Evolutionary conservation across 139 green algal species (phyloP).

Genomic region (Limnomonas spitsbergensis): DNA sequence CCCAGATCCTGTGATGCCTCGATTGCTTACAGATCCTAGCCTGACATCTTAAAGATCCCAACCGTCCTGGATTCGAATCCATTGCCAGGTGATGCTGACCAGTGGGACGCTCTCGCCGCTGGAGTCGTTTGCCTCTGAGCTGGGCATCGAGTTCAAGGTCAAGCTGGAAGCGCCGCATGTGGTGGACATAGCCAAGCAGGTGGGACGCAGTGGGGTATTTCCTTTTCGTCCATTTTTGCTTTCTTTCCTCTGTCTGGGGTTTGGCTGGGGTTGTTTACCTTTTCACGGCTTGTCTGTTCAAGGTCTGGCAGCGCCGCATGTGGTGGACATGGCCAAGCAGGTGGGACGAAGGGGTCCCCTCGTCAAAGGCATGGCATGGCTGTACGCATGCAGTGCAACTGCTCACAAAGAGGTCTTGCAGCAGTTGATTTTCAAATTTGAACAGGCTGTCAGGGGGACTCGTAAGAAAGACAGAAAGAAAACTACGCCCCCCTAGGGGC

Average conservation of each 20-base stretch:
- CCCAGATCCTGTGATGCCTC: too few relatives aligned
- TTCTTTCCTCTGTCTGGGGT: too few relatives aligned
- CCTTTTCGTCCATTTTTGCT: not conserved
- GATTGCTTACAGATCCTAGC: conserved; percentile 2
- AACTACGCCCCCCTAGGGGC: too few relatives aligned
- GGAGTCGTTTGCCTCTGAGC: conserved; percentile 82
- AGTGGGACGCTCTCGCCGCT: conserved; percentile 68
- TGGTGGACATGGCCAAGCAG: conserved; percentile 69
- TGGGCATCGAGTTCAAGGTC: conserved; percentile 66
- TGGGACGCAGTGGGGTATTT: not conserved
- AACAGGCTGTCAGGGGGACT: too few relatives aligned
- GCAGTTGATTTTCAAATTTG: too few relatives aligned
- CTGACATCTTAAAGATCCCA: not conserved
- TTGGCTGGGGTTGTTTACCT: conserved; percentile 80
- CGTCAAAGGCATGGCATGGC: too few relatives aligned
- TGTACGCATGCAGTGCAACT: too few relatives aligned
- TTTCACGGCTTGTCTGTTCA: conserved; percentile 76
- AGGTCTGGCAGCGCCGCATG: conserved; percentile 81
- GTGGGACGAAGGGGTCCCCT: not conserved
- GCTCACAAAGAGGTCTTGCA: too few relatives aligned
- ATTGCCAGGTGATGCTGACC: conserved; percentile 25
- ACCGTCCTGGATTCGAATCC: not conserved
- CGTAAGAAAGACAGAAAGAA: too few relatives aligned
- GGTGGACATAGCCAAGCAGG: conserved; percentile 61
- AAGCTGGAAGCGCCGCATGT: conserved; percentile 84